Base-by-base conservation (phyloP, 163 green algal species). In the Scenedesmus sp. region DNA sequence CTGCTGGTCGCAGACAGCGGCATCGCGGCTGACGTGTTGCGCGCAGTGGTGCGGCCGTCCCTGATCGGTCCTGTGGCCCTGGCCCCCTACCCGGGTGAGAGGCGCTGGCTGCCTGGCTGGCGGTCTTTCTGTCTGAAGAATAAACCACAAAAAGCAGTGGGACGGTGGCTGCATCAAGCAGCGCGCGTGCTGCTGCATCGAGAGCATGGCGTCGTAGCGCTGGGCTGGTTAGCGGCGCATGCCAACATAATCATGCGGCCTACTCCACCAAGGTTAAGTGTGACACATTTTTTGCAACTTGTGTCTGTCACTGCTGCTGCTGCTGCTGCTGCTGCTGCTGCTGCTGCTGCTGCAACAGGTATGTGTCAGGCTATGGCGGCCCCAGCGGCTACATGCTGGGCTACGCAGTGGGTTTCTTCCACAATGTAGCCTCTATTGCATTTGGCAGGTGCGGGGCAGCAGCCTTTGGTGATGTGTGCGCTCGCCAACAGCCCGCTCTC, bases 11-110 rank as follows among this genome's bases (percentile, higher is more conserved):
- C 61, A 24, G 81, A 90, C 81, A 56, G 30, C 24, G 15, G 87
- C 80, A 80, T 81, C 20, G 24, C 44, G 30, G 22, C 53, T n/a
- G 35, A 24, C 13, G 53, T 89, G 22, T 59, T 53, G 15, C 7
- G 16, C 2, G 51, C 56, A 44, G 91, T 95, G 15, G 86, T 95
- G 82, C 85, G 93, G 42, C 93, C 93, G 24, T 85, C 79, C 30
- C 89, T 95, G 68, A 92, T 95, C 33, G 88, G 85, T 13, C 83
- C 40, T 7, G 40, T 95, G 59, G 91, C 92, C 12, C 24, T 59
- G 26, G 42, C 33, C 6, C 93, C 93, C 30, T 82, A 91, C 51
- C 92, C 93, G 93, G 93, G 33, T 93, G 76, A 83, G 76, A 24
- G 51, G 24, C 10, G 3, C 51, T 26, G 51, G 13, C 24, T 3